These are phyloP conservation scores for Talaromyces sp. DNA, from an alignment of 2,329 filamentous ascomycete genomes.

Conservation along the genomic window DNA sequence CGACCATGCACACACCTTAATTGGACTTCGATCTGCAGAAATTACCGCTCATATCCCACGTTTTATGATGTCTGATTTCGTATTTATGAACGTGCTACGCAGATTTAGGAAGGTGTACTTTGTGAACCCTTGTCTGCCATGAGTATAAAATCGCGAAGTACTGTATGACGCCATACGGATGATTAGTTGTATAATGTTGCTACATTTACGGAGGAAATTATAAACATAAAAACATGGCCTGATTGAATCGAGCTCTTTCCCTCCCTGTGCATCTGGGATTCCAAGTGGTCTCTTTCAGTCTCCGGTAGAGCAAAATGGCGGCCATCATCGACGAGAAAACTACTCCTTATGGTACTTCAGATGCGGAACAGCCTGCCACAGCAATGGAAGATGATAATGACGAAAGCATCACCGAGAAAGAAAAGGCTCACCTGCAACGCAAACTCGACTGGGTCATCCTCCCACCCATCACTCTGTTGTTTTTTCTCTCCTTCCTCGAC, in stretches of 20 bases:
- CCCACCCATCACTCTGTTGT: constrained; percentile 43
- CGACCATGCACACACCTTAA: not conserved
- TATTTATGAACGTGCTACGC: not conserved
- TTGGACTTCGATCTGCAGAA: not conserved
- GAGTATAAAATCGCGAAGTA: not conserved
- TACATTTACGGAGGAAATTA: not conserved
- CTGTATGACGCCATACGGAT: constrained; percentile 5
- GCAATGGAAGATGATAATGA: not conserved
- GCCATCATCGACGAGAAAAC: not conserved
- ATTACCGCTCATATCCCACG: not conserved
- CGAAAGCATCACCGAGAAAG: not conserved
- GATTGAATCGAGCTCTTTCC: not conserved
- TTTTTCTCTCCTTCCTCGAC: constrained; percentile 44
- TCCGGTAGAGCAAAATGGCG: not conserved
- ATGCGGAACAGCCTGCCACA: not conserved
- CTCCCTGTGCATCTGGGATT: not conserved
- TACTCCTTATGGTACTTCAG: not conserved
- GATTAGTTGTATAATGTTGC: not conserved
- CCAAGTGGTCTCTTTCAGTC: not conserved
- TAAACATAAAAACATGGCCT: not conserved
- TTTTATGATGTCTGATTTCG: not conserved
- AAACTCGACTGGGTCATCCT: constrained; percentile 45
- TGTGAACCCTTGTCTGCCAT: not conserved
- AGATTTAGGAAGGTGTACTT: constrained; percentile 5
- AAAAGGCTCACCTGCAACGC: constrained; percentile 30